Evolutionary conservation across 345 rosid genomes (phyloP).

Genomic region (Tarenaya hassleriana): DNA sequence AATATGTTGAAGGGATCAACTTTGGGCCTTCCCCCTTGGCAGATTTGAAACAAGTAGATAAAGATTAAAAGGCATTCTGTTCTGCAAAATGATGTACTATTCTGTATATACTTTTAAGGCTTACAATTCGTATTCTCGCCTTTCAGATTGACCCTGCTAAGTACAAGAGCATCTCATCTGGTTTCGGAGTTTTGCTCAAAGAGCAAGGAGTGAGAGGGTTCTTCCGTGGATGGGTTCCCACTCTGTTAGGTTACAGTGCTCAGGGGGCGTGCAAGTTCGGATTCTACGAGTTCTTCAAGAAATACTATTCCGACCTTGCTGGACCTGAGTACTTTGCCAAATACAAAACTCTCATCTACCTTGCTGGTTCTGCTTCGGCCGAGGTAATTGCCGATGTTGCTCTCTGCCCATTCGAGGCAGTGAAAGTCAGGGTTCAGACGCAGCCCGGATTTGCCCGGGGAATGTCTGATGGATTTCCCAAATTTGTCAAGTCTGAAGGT

Average conservation of each 20-base stretch:
- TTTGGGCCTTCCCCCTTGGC: no score
- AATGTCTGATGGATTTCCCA: constrained; percentile 46
- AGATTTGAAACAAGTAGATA: no score
- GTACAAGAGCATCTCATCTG: constrained; percentile 71
- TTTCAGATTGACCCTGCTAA: constrained; percentile 62
- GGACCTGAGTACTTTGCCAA: constrained; percentile 53
- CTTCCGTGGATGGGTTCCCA: constrained; percentile 70
- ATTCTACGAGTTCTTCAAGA: constrained; percentile 64
- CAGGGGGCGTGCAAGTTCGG: constrained; percentile 84
- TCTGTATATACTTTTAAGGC: background rate
- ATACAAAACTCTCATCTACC: constrained; percentile 70
- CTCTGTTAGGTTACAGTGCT: constrained; percentile 65
- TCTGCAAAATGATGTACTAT: no score
- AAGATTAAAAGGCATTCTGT: no score
- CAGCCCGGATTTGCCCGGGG: constrained; percentile 64
- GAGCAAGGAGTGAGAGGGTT: constrained; percentile 62
- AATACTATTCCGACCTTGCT: constrained; percentile 51
- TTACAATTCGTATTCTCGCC: background rate
- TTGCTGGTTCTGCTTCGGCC: constrained; percentile 69
- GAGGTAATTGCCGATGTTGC: constrained; percentile 52
- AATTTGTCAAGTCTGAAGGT: constrained; percentile 46
- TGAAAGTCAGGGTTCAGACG: constrained; percentile 56
- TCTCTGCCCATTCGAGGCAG: constrained; percentile 58
- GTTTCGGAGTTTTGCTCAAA: constrained; percentile 57
- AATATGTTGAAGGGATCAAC: no score